These are phyloP conservation scores for Neurospora tetrasperma DNA, from an alignment of 495 filamentous ascomycete species.

Conservation along the genomic window DNA sequence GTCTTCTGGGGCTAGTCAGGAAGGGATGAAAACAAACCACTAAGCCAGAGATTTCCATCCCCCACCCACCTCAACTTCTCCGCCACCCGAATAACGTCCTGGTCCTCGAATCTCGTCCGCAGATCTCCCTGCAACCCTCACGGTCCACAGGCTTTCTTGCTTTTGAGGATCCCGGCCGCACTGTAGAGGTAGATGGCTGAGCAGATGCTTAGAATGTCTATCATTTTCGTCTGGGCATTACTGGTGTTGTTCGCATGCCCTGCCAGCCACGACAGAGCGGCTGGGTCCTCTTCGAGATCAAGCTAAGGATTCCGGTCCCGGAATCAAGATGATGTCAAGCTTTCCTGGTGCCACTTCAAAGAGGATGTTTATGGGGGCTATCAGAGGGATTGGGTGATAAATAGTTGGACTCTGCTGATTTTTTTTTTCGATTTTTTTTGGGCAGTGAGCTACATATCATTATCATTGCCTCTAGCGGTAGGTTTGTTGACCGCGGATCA, in stretches of 20 bases:
- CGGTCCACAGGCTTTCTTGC: slow-evolving; percentile 40
- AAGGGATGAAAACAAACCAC: slow-evolving; percentile 35
- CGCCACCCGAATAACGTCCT: slow-evolving; percentile 32
- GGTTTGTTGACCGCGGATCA: background rate
- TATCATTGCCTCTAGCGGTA: background rate
- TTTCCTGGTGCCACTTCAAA: slow-evolving; percentile 37
- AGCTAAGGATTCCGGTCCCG: slow-evolving; percentile 40
- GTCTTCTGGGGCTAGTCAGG: background rate
- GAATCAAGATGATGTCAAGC: slow-evolving; percentile 43
- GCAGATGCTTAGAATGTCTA: slow-evolving; percentile 46
- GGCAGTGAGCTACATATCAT: too few species aligned
- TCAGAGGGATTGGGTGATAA: slow-evolving; percentile 22
- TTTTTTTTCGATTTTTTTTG: slow-evolving; percentile 6
- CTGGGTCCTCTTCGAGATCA: slow-evolving; percentile 15
- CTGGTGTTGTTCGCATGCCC: slow-evolving; percentile 22
- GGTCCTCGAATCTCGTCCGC: slow-evolving; percentile 31
- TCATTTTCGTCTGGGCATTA: slow-evolving; percentile 9
- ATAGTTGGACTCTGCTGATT: slow-evolving; percentile 26
- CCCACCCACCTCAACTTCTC: slow-evolving; percentile 37
- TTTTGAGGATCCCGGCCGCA: slow-evolving; percentile 40
- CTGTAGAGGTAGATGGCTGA: slow-evolving; percentile 41
- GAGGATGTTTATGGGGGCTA: slow-evolving; percentile 22
- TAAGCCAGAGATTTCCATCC: slow-evolving; percentile 52
- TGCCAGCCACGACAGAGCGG: slow-evolving; percentile 36
- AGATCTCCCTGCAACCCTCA: slow-evolving; percentile 37